A percentile compares a stretch with the other conserved stretches of the same genome.
These are phyloP conservation scores for Mortierella sp. DNA, from an alignment of 371 early-diverging fungal genomes.

Conservation along the genomic window DNA sequence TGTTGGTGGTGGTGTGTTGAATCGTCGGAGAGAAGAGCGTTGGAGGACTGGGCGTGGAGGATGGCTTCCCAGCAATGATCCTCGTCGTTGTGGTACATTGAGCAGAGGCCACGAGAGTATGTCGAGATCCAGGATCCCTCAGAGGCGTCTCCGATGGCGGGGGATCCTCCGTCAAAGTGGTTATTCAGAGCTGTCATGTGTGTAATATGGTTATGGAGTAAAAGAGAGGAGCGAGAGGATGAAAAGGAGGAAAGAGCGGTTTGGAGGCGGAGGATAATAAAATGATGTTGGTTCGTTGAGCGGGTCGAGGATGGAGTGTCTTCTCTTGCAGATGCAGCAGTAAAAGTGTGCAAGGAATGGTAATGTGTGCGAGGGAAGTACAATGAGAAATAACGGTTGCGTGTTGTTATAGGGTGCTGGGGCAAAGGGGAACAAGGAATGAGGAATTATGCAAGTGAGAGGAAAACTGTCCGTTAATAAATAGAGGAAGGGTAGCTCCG, in stretches of 20 bases:
- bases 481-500: too few species aligned
- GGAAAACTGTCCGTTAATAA: too few species aligned
- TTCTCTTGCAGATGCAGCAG: background rate
- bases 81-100: conserved; percentile 35
- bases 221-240: background rate
- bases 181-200: conserved; percentile 32
- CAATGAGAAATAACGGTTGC: background rate
- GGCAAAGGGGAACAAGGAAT: background rate
- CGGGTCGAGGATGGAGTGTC: background rate
- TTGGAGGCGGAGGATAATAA: too few species aligned
- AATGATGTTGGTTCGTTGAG: background rate
- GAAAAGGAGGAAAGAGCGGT: background rate
- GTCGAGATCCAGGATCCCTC: conserved; percentile 33
- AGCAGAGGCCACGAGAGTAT: conserved; percentile 43
- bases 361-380: background rate
- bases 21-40: background rate
- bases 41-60: conserved; percentile 19
- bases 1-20: background rate
- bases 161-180: conserved; percentile 10
- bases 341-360: background rate
- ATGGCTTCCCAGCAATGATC: conserved; percentile 36
- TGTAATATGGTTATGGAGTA: background rate
- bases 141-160: background rate
- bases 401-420: background rate
- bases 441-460: background rate